A percentile compares a stretch with the other conserved stretches of the same genome.
phyloP scores from a whole-genome alignment of 495 filamentous ascomycete genomes.

The Xylaria acuta region DNA sequence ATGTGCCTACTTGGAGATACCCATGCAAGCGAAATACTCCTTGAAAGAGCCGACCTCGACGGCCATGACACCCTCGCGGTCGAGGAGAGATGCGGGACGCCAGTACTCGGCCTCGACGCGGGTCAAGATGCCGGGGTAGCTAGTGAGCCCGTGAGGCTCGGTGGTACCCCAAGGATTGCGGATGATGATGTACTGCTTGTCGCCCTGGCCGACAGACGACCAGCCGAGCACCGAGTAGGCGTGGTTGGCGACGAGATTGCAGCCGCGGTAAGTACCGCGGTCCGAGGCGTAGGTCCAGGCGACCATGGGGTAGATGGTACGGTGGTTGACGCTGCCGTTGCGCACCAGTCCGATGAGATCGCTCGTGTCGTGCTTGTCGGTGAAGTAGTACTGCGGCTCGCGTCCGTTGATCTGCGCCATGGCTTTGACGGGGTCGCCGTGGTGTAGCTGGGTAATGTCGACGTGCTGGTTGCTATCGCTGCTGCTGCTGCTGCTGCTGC shows the following conservation, averaged over 20 bases:
- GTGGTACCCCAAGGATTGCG: constrained; percentile 49
- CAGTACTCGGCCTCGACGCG: constrained; percentile 45
- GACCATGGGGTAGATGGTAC: constrained; percentile 41
- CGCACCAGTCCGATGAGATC: constrained; percentile 43
- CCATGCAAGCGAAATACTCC: constrained; percentile 46
- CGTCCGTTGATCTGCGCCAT: constrained; percentile 46
- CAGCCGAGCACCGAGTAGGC: constrained; percentile 49
- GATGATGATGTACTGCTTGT: constrained; percentile 45
- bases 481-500: constrained; percentile 34
- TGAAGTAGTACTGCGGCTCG: constrained; percentile 42
- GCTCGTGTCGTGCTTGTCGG: constrained; percentile 29
- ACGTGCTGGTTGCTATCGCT: constrained; percentile 29
- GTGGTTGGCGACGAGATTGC: constrained; percentile 47
- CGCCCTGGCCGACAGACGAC: constrained; percentile 42
- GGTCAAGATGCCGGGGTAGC: constrained; percentile 39
- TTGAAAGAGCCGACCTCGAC: constrained; percentile 42
- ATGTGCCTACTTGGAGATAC: constrained; percentile 39
- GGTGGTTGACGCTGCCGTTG: constrained; percentile 41
- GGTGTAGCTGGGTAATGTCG: constrained; percentile 41
- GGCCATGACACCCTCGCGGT: constrained; percentile 41
- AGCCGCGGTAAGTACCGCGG: constrained; percentile 38
- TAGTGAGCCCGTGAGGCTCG: constrained; percentile 40
- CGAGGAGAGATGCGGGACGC: constrained; percentile 39
- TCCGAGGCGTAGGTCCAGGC: constrained; percentile 42
- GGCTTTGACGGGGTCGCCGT: constrained; percentile 48